Conservation (phyloP, 768 basidiomycete species). For the Russula olivacea region DNA sequence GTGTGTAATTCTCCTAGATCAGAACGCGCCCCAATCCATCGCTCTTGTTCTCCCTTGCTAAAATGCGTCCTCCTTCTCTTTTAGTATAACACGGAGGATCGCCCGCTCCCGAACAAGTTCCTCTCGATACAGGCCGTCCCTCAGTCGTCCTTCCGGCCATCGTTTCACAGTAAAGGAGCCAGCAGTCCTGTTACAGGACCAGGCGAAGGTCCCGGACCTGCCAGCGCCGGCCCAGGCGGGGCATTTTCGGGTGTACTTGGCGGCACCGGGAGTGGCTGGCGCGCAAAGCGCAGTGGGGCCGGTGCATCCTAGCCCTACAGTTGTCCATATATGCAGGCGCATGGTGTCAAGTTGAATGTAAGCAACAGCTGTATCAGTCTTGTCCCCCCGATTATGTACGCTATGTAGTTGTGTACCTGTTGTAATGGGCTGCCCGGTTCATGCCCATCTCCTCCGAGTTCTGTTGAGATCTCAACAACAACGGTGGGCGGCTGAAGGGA, state of each 20-base stretch:
- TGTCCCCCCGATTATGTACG: neutral
- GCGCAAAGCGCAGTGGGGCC: slow-evolving; percentile 1
- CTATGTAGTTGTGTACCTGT: slow-evolving; percentile 4
- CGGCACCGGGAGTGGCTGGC: slow-evolving; percentile 5
- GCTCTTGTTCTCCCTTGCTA: slow-evolving; percentile 1
- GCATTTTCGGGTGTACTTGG: slow-evolving; percentile 40
- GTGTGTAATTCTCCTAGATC: neutral
- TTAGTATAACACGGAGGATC: slow-evolving; percentile 84
- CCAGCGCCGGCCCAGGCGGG: slow-evolving; percentile 32
- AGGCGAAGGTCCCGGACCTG: slow-evolving; percentile 28
- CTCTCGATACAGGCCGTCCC: slow-evolving; percentile 71
- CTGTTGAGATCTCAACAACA: too few species aligned
- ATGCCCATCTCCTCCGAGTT: too few species aligned
- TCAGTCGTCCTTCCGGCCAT: slow-evolving; percentile 56
- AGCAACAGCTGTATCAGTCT: slow-evolving; percentile 10
- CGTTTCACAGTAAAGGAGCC: slow-evolving; percentile 45
- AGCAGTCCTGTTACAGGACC: slow-evolving; percentile 30
- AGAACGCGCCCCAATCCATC: neutral
- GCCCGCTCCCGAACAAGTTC: slow-evolving; percentile 77
- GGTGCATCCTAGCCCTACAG: slow-evolving; percentile 4
- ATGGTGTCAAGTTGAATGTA: slow-evolving; percentile 6
- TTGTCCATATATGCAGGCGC: neutral
- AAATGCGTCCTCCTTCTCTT: neutral
- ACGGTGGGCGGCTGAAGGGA: too few species aligned
- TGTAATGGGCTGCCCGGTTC: neutral